Evolutionary conservation across 1,284 basidiomycete genomes (phyloP).

Genomic region (Ustilago trichophora): DNA sequence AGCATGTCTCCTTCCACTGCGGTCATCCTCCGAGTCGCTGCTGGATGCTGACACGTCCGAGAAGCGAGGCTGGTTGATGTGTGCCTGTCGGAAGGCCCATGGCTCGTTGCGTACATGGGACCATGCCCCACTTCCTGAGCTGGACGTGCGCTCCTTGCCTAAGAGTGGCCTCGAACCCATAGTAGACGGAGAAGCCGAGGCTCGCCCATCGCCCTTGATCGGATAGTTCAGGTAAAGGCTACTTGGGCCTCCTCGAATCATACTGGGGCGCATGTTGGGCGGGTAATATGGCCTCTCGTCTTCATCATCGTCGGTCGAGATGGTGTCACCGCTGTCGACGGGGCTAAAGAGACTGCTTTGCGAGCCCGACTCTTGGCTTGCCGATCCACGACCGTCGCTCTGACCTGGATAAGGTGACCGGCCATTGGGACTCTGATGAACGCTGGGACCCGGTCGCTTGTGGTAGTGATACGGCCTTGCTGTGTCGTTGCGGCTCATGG

Average conservation of each 20-base stretch:
- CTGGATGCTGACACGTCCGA: slow-evolving; percentile 40
- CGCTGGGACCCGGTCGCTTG: slow-evolving; percentile 30
- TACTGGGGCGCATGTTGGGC: slow-evolving; percentile 43
- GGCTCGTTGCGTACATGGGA: slow-evolving; percentile 44
- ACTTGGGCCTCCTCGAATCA: slow-evolving; percentile 45
- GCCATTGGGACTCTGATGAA: slow-evolving; percentile 25
- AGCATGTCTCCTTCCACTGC: slow-evolving; percentile 15
- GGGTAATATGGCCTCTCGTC: slow-evolving; percentile 52
- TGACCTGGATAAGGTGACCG: slow-evolving; percentile 22
- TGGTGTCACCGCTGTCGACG: slow-evolving; percentile 45
- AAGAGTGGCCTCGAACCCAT: slow-evolving; percentile 15
- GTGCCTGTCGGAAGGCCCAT: slow-evolving; percentile 38
- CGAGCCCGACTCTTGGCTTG: slow-evolving; percentile 37
- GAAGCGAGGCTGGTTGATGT: slow-evolving; percentile 39
- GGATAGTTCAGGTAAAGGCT: slow-evolving; percentile 48
- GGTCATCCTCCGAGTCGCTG: slow-evolving; percentile 43
- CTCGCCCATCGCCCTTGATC: slow-evolving; percentile 17
- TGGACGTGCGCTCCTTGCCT: slow-evolving; percentile 32
- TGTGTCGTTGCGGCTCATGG: slow-evolving; percentile 45
- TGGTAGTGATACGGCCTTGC: slow-evolving; percentile 46
- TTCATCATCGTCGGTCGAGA: slow-evolving; percentile 54
- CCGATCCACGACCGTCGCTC: slow-evolving; percentile 29
- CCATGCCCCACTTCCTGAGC: slow-evolving; percentile 31
- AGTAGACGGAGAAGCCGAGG: slow-evolving; percentile 19
- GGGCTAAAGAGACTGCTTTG: slow-evolving; percentile 53